Conservation (phyloP, 176 grass and related monocot genomes). For the Ampelocalamus luodianensis region DNA sequence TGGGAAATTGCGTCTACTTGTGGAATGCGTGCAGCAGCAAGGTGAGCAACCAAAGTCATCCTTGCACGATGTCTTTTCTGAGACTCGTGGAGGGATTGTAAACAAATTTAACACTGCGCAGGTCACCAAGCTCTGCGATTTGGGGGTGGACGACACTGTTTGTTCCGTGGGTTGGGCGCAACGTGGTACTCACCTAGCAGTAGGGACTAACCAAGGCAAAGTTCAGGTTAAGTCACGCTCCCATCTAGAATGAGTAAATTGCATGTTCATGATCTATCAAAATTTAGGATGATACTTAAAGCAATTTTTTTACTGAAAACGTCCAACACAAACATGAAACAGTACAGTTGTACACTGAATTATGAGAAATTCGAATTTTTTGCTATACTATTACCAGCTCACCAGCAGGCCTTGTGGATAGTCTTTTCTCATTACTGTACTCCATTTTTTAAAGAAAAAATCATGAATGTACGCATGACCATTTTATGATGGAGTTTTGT, state of each 20-base stretch:
- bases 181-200: slow-evolving; percentile 77
- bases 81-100: background rate
- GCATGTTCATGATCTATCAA: slow-evolving; percentile 12
- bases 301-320: background rate
- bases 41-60: slow-evolving; percentile 33
- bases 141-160: slow-evolving; percentile 81
- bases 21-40: slow-evolving; percentile 99
- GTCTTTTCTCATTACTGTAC: no score
- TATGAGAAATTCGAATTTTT: background rate
- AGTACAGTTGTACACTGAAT: background rate
- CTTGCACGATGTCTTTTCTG: background rate
- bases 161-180: slow-evolving; percentile 97
- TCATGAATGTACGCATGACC: background rate
- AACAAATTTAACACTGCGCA: slow-evolving; percentile 22
- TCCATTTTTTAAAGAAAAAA: background rate
- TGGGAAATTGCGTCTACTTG: slow-evolving; percentile 92
- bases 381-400: background rate
- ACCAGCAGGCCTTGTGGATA: background rate
- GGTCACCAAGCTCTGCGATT: slow-evolving; percentile 97
- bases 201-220: slow-evolving; percentile 95
- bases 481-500: background rate
- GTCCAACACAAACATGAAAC: background rate
- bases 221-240: slow-evolving; percentile 64
- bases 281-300: background rate
- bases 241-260: background rate